A percentile compares a stretch with the other conserved stretches of the same genome.
Conservation (phyloP, 306 rosid species). For the Pyrus communis region DNA sequence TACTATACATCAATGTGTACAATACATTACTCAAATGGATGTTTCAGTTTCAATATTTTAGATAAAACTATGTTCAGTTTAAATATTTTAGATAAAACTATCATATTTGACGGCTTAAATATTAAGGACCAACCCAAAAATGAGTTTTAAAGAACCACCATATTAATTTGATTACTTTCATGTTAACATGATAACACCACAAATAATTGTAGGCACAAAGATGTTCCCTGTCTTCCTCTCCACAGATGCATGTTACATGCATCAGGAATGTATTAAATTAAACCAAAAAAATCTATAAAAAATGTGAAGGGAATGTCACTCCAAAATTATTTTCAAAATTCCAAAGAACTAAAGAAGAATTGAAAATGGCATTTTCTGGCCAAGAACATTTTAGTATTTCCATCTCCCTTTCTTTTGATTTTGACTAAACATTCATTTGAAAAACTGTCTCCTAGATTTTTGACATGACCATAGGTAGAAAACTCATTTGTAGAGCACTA, state of each 20-base stretch:
- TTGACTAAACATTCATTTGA: conserved; percentile 40
- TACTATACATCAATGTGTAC: too few species aligned
- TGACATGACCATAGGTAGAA: conserved; percentile 5
- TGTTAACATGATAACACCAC: background rate
- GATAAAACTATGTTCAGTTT: too few species aligned
- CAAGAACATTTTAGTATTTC: conserved; percentile 8
- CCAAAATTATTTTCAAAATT: background rate
- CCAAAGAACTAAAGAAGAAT: background rate
- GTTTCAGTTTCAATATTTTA: too few species aligned
- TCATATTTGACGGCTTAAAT: too few species aligned
- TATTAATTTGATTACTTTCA: background rate
- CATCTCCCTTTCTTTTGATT: background rate
- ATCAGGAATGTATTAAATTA: background rate
- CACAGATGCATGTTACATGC: background rate
- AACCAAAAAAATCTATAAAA: background rate
- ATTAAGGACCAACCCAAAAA: too few species aligned
- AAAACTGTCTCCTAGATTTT: conserved; percentile 23
- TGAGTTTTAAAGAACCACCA: too few species aligned
- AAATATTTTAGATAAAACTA: too few species aligned
- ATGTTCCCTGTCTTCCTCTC: conserved; percentile 21
- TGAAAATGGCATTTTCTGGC: conserved; percentile 3
- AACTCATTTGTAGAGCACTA: background rate
- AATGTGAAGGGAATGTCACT: background rate
- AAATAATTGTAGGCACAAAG: conserved; percentile 32
- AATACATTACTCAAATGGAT: too few species aligned